These are phyloP conservation scores for Globisporangium cylindrosporum DNA, from an alignment of 352 stramenopile genomes.

Conservation along the genomic window DNA sequence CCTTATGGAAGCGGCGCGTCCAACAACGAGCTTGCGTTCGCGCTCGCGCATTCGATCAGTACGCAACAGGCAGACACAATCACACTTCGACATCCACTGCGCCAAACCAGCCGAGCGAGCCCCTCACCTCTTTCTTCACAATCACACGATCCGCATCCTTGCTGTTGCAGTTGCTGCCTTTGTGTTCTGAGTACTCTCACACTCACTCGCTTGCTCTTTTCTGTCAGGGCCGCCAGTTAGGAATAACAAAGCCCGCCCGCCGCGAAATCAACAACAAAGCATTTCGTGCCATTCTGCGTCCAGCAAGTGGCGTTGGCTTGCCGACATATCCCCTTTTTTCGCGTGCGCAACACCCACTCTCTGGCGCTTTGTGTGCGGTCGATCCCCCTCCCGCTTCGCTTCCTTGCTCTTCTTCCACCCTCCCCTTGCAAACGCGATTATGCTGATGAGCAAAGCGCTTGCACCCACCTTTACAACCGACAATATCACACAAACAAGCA, in stretches of 20 bases:
- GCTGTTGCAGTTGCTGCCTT: not conserved
- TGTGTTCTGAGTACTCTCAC: too few species aligned
- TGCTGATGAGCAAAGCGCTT: not conserved
- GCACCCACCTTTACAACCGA: not conserved
- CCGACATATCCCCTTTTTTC: slow-evolving; percentile 5
- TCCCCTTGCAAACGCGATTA: not conserved
- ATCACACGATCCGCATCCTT: not conserved
- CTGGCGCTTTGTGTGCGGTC: not conserved
- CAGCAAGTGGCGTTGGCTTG: not conserved
- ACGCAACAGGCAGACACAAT: too few species aligned
- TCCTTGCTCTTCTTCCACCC: slow-evolving; percentile 1
- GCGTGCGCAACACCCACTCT: slow-evolving; percentile 6
- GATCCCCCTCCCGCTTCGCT: not conserved
- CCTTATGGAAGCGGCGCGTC: too few species aligned
- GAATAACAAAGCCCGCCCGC: not conserved
- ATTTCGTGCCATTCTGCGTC: not conserved
- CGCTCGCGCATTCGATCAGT: too few species aligned
- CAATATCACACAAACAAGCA: not conserved
- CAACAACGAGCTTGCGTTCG: too few species aligned
- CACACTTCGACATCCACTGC: too few species aligned
- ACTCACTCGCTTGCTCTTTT: not conserved
- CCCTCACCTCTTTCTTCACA: not conserved
- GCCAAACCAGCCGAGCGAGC: not conserved
- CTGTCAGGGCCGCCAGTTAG: not conserved
- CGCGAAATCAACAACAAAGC: not conserved